phyloP scores from a whole-genome alignment of 768 basidiomycete species.

The Pisolithus sp. region DNA sequence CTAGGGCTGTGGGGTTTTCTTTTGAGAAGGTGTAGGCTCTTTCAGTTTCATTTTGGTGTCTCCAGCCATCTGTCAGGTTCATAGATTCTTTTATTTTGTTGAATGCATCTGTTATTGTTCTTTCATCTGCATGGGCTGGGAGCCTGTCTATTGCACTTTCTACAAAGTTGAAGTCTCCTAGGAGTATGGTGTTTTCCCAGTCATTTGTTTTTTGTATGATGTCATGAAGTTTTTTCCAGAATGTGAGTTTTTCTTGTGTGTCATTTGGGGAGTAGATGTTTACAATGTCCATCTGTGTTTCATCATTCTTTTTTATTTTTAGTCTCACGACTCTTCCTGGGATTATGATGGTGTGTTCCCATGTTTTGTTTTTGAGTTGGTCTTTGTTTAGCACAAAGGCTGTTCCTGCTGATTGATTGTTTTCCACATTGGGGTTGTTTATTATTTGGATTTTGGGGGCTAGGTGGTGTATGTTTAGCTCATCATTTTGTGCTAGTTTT shows the following conservation, averaged over 20 bases:
- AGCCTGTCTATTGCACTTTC: constrained; percentile 33
- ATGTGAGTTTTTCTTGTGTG: constrained; percentile 19
- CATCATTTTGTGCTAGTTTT: background rate
- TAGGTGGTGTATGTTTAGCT: background rate
- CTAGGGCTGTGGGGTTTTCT: background rate
- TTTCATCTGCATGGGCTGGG: constrained; percentile 19
- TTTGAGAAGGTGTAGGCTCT: too few relatives aligned
- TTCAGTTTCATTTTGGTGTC: background rate
- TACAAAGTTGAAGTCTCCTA: constrained; percentile 38
- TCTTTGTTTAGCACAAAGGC: background rate
- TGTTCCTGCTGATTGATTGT: background rate
- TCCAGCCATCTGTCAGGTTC: background rate
- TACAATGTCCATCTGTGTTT: constrained; percentile 18
- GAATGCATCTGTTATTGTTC: constrained; percentile 7
- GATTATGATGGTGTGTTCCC: constrained; percentile 7
- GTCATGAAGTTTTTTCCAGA: constrained; percentile 16
- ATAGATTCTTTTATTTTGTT: background rate
- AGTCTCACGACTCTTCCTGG: constrained; percentile 23
- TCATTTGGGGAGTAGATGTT: constrained; percentile 34
- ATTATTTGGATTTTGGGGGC: background rate
- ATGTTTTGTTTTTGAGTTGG: background rate
- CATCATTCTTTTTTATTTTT: constrained; percentile 9
- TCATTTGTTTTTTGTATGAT: background rate
- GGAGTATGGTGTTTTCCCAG: constrained; percentile 26
- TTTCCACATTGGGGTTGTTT: background rate